phyloP scores from a whole-genome alignment of 495 filamentous ascomycete species.

The Penicillium coprophilum region DNA sequence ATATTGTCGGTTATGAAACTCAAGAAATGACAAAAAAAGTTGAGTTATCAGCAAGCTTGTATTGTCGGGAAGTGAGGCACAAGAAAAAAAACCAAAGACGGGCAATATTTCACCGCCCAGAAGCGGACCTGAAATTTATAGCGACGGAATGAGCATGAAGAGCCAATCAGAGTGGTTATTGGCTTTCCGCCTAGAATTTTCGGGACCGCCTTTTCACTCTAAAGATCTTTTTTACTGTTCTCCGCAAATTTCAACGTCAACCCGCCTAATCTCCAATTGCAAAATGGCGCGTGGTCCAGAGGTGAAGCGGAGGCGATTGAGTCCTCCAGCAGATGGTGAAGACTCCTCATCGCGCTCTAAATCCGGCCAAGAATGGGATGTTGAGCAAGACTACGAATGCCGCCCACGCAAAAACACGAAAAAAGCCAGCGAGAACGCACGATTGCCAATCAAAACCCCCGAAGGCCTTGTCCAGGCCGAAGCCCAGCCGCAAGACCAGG shows the following conservation, averaged over 20 bases:
- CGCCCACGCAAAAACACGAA: conserved; percentile 68
- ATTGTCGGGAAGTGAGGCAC: not conserved
- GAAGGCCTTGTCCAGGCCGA: conserved; percentile 68
- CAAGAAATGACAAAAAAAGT: not conserved
- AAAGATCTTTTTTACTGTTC: conserved; percentile 7
- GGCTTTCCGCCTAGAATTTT: conserved; percentile 12
- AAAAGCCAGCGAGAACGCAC: conserved; percentile 68
- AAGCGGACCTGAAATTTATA: conserved; percentile 9
- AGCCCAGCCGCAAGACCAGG: conserved; percentile 44
- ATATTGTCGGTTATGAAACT: conserved; percentile 4
- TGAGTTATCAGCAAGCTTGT: conserved; percentile 1
- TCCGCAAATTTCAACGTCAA: conserved; percentile 1
- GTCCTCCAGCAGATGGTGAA: conserved; percentile 47
- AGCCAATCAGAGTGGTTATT: not conserved
- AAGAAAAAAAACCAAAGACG: conserved; percentile 7
- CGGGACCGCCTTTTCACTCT: conserved; percentile 12
- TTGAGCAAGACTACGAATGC: conserved; percentile 89
- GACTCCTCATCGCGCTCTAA: conserved; percentile 37
- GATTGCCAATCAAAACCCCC: conserved; percentile 80
- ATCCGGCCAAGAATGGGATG: conserved; percentile 65
- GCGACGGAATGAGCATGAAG: not conserved
- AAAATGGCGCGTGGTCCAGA: conserved; percentile 12
- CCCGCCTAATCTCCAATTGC: not conserved
- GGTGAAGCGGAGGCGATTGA: conserved; percentile 31
- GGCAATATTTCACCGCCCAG: conserved; percentile 9